Evolutionary conservation across 768 basidiomycete genomes (phyloP), one percentile per base, ranked within the genome.

Genomic region (Tubosaeta brunneosetosa): DNA sequence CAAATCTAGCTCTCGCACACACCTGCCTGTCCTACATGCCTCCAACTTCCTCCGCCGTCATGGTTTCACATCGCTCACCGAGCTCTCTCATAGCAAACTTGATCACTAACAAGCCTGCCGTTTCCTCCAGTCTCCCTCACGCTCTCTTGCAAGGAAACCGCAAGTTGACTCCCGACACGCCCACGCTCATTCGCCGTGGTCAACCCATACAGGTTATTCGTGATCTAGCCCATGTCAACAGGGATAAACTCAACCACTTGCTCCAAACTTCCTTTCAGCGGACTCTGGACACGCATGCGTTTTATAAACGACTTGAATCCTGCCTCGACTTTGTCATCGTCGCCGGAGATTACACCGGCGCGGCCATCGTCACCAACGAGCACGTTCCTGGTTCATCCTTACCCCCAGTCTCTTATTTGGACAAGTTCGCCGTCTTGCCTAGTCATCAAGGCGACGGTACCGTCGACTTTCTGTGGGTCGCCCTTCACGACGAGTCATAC

Each of bases 401-500:
- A 36, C 52, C 66, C 19, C 80, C 86, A 6, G 83, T 95, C 55
- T 85, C 90, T 14, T 99, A 99, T 71, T 83, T 99, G 44, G 97
- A 99, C 78, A 99, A 99, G 73, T 99, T 99, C 67, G 95, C 94
- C 14, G 94, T 99, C 37, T 77, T 94, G 36, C 97, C 97, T 3
- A 85, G 78, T 54, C 85, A 97, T 65, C 97, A 99, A 70, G 97
- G 97, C 19, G 95, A 98, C 63, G 97, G 97, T 16, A 98, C 97
- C 0, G 97, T 98, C 52, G 97, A 99, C 73, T 99, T 99, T 74
- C 75, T 99, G 34, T 99, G 97, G 97, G 95, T 97, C 40, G 94
- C 94, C 14, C 74, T 99, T 46, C 93, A 98, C 60, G 97, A 99
- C 69, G 97, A 99, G 71, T 92, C 97, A 9, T 99, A 95, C 62